Base-by-base conservation (phyloP, 345 rosid genomes). In the Barbarea vulgaris region DNA sequence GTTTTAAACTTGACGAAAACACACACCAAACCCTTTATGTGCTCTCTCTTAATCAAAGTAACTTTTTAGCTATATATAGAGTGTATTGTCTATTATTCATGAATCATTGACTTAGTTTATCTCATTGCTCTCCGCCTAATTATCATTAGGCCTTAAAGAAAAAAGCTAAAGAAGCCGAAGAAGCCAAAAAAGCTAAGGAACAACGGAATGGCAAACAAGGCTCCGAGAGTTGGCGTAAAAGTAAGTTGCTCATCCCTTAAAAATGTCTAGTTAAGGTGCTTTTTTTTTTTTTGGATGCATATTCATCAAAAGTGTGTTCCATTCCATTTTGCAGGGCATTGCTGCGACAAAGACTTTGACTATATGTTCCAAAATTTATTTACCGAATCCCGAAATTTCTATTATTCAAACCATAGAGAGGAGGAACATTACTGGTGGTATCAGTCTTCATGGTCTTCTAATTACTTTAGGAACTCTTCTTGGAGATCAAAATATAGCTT, bases 321-420 rank as follows among this genome's bases (percentile, higher is more conserved):
- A n/a, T 53, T 42, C 8, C 55, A 37, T 69, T 85, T 46, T 77
- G 67, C 74, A 85, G 93, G 81, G 66, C 80, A 77, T 14, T 83
- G 84, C 74, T 81, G 67, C 65, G 88, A 87, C 39, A 85, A 77
- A 62, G 85, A 87, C 34, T 56, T 72, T 72, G 89, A 85, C 5
- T 80, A 52, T 31, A 76, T 87, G 18, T 84, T 86, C 67, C 81
- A 77, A 52, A 82, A 90, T 46, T 44, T 86, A 33, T 89, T 86
- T 78, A 85, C 87, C 51, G 84, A 88, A 70, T 57, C 68, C 6
- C 80, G 69, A 14, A 64, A 31, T 83, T 81, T 77, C 72, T 72
- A 72, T 62, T 81, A 81, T 72, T 80, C 96, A 51, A 57, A 79
- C 28, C 51, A 80, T 42, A 93, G 87, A 54, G 78, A 67, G 31